Evolutionary conservation across 2,329 filamentous ascomycete genomes (phyloP), one percentile per base, ranked within the genome.

Genomic region (Pseudopyrenochaeta lycopersici): DNA sequence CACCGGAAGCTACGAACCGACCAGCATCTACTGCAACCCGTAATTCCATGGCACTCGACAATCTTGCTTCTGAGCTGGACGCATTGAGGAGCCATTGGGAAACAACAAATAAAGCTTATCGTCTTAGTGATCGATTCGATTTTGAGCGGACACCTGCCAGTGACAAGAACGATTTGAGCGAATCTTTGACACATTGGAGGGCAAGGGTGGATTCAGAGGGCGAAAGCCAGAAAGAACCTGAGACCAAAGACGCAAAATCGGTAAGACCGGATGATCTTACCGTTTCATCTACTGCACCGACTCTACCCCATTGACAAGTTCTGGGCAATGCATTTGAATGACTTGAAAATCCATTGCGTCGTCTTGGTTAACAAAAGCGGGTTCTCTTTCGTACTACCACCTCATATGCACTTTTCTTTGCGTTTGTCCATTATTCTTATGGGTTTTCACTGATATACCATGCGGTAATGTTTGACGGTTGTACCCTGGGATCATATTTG

Each of bases 101-200:
- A 78, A 91, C 89, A 33, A 97, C 92, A 11, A 97, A 94, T 79
- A 95, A 96, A 77, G 96, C 91, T 68, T 97, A 98, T 76, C 89
- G 95, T 20, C 80, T 97, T 39, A 96, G 91, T 76, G 93, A 89
- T 69, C 88, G 90, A 46, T 96, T 96, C 67, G 93, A 97, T 72
- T 93, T 96, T 66, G 93, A 97, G 51, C 80, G 75, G 33, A 77
- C 74, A 1, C 75, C 77, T 7, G 76, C 73, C 2, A 75, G 58
- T 18, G 71, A 72, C 40, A 68, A 69, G 38, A 66, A 62, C 30
- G 70, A 71, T 15, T 32, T 74, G 12, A 68, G 65, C 45, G 71
- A 74, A 43, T 68, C 66, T 20, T 64, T 76, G 15, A 63, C 69
- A 20, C 64, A 69, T n/a, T 77, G 74, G 75, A 64, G 70, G 41